These are phyloP conservation scores for Dictyostelium discoideum DNA, from an alignment of 78 protist species.

Conservation along the genomic window DNA sequence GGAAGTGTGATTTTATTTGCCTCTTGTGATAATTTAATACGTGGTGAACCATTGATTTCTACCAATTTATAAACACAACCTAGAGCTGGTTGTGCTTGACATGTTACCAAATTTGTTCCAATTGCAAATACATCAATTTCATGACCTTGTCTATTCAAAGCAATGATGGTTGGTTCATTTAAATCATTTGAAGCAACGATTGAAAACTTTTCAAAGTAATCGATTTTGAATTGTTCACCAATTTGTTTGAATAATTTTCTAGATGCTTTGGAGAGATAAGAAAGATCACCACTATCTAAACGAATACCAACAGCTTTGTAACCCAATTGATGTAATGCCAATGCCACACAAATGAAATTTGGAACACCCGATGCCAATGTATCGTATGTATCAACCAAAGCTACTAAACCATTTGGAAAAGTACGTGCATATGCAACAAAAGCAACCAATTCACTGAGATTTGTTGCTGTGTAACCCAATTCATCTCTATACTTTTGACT, in stretches of 20 bases:
- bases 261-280: constrained; percentile 82
- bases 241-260: constrained; percentile 61
- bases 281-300: constrained; percentile 95
- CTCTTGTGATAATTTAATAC: constrained; percentile 91
- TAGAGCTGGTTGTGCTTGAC: constrained; percentile 95
- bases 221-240: constrained; percentile 26
- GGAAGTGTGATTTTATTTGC: constrained; percentile 90
- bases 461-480: constrained; percentile 46
- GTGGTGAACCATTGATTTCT: constrained; percentile 85
- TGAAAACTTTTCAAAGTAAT: constrained; percentile 51
- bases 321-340: constrained; percentile 88
- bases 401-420: constrained; percentile 92
- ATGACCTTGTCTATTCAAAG: constrained; percentile 86
- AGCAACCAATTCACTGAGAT: constrained; percentile 93
- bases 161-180: constrained; percentile 86
- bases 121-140: constrained; percentile 94
- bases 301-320: constrained; percentile 92
- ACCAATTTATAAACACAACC: constrained; percentile 97
- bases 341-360: constrained; percentile 92
- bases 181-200: constrained; percentile 95
- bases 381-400: constrained; percentile 96
- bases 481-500: constrained; percentile 27
- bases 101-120: constrained; percentile 95
- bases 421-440: constrained; percentile 95
- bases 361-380: constrained; percentile 91